Conservation (phyloP, 148 eudicot species). For the Simmondsia chinensis region DNA sequence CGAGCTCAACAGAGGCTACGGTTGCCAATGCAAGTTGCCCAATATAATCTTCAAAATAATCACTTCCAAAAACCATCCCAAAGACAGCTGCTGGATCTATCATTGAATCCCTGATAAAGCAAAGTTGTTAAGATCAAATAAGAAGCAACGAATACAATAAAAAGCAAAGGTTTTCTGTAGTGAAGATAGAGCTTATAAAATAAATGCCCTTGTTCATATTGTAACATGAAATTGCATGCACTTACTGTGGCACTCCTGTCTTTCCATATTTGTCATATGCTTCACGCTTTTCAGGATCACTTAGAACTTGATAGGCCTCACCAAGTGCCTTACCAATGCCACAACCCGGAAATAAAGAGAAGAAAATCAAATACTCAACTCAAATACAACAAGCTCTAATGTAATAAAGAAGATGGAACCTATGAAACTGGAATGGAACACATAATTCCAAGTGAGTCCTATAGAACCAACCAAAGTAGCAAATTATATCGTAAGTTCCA, state of each 20-base stretch:
- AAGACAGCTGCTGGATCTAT: constrained; percentile 89
- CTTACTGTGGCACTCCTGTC: constrained; percentile 67
- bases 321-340: constrained; percentile 87
- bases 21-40: constrained; percentile 83
- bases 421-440: no score
- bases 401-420: no score
- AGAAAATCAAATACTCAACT: not conserved
- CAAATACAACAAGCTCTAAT: not conserved
- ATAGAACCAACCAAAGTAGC: constrained; percentile 6
- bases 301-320: constrained; percentile 89
- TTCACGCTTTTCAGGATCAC: constrained; percentile 80
- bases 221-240: not conserved
- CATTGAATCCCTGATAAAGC: constrained; percentile 65
- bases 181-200: no score
- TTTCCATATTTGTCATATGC: constrained; percentile 79
- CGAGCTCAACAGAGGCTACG: constrained; percentile 47
- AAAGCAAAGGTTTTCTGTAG: not conserved
- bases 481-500: not conserved
- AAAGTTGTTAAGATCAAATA: constrained; percentile 4
- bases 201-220: no score
- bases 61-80: constrained; percentile 94
- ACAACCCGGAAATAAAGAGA: constrained; percentile 1
- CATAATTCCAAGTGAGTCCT: no score
- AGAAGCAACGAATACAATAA: no score
- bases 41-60: constrained; percentile 74